These are phyloP conservation scores for Aureobasidium subglaciale DNA, from an alignment of 2,329 filamentous ascomycete species.

Conservation along the genomic window DNA sequence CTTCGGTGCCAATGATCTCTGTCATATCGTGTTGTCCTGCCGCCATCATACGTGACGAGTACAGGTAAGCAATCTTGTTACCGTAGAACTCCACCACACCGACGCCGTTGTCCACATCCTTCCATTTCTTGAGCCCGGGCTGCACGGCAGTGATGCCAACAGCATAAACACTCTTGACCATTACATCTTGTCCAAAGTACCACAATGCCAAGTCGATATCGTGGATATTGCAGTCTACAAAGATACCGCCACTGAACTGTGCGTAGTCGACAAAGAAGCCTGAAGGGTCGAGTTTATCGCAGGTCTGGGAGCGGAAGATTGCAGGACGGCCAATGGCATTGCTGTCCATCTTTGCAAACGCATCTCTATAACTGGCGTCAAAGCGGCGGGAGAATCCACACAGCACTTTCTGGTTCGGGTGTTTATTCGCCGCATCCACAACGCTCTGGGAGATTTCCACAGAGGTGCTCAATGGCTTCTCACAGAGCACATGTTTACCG, in stretches of 20 bases:
- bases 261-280: slow-evolving; percentile 65
- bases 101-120: slow-evolving; percentile 56
- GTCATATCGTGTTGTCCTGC: slow-evolving; percentile 61
- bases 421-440: slow-evolving; percentile 48
- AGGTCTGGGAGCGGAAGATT: slow-evolving; percentile 59
- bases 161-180: slow-evolving; percentile 50
- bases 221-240: slow-evolving; percentile 65
- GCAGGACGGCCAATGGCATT: slow-evolving; percentile 54
- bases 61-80: slow-evolving; percentile 58
- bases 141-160: slow-evolving; percentile 54
- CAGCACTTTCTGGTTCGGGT: slow-evolving; percentile 58
- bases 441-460: slow-evolving; percentile 55
- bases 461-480: slow-evolving; percentile 54
- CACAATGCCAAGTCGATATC: slow-evolving; percentile 61
- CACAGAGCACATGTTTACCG: slow-evolving; percentile 51
- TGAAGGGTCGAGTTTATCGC: slow-evolving; percentile 57
- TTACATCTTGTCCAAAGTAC: slow-evolving; percentile 52
- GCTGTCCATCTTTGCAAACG: slow-evolving; percentile 43
- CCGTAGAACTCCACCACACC: slow-evolving; percentile 60
- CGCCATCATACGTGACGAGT: slow-evolving; percentile 59
- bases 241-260: slow-evolving; percentile 59
- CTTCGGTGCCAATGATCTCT: slow-evolving; percentile 60
- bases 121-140: slow-evolving; percentile 50
- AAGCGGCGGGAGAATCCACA: slow-evolving; percentile 61
- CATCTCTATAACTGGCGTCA: slow-evolving; percentile 58